A percentile compares a stretch with the other conserved stretches of the same genome.
Evolutionary conservation across 495 filamentous ascomycete species (phyloP).

Genomic region (Mycothermus thermophilus): DNA sequence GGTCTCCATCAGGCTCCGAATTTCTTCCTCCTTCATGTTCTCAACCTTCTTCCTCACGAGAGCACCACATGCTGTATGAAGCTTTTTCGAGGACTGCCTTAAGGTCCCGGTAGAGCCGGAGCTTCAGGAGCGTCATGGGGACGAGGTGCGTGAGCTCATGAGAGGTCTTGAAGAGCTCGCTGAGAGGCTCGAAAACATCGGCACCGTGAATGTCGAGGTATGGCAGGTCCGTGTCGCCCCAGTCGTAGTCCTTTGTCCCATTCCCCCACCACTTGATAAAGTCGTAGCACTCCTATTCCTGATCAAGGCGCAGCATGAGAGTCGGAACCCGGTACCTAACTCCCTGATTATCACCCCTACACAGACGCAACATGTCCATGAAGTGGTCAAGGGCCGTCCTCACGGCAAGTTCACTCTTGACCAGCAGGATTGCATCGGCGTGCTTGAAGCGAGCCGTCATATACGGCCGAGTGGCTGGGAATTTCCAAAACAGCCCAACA

Average conservation of each 20-base stretch:
- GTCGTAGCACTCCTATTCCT: slow-evolving; percentile 41
- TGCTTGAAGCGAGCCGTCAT: slow-evolving; percentile 25
- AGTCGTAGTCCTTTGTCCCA: slow-evolving; percentile 23
- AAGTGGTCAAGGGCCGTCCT: slow-evolving; percentile 21
- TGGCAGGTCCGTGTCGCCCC: slow-evolving; percentile 21
- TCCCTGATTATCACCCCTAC: slow-evolving; percentile 30
- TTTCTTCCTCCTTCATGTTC: neutral
- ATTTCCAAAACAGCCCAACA: slow-evolving; percentile 1
- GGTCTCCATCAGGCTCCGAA: neutral
- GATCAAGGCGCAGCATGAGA: slow-evolving; percentile 30
- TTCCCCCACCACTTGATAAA: slow-evolving; percentile 36
- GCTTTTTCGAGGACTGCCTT: slow-evolving; percentile 4
- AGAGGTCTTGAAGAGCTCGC: slow-evolving; percentile 4
- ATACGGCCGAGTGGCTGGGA: slow-evolving; percentile 25
- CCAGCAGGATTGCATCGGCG: slow-evolving; percentile 16
- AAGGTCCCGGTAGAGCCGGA: slow-evolving; percentile 22
- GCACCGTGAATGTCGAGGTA: slow-evolving; percentile 24
- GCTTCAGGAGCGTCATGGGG: slow-evolving; percentile 26
- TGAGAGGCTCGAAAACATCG: slow-evolving; percentile 25
- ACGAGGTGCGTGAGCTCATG: slow-evolving; percentile 17
- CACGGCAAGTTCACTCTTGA: slow-evolving; percentile 20
- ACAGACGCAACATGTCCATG: slow-evolving; percentile 30
- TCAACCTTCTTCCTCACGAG: neutral
- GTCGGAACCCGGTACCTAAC: slow-evolving; percentile 26
- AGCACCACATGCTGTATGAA: neutral